Conservation (phyloP, 306 rosid genomes). For the Clitoria ternatea region DNA sequence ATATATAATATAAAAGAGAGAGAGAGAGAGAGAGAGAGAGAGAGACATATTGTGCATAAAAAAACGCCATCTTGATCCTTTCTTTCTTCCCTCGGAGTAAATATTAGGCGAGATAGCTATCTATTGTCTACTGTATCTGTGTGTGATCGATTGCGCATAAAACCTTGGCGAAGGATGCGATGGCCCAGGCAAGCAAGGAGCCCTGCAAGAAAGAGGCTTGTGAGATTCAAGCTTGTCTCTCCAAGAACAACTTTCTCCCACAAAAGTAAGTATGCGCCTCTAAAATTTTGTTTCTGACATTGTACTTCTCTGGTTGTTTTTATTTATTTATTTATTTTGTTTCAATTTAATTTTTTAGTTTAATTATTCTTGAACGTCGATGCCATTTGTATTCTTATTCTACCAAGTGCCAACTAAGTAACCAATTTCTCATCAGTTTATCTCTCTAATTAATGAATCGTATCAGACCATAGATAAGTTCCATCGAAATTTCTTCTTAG, state of each 20-base stretch:
- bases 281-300: not conserved
- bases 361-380: slow-evolving; percentile 1
- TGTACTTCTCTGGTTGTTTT: too few species aligned
- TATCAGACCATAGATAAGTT: not conserved
- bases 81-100: too few species aligned
- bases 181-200: slow-evolving; percentile 67
- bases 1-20: too few species aligned
- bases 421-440: not conserved
- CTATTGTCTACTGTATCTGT: too few species aligned
- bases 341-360: not conserved
- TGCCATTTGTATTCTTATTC: not conserved
- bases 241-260: slow-evolving; percentile 73
- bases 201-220: slow-evolving; percentile 98
- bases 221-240: slow-evolving; percentile 87
- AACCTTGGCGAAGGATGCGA: not conserved
- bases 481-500: not conserved
- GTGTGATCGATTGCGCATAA: not conserved
- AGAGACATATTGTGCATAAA: too few species aligned
- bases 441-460: not conserved
- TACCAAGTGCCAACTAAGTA: not conserved
- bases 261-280: slow-evolving; percentile 62
- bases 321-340: too few species aligned
- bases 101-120: too few species aligned
- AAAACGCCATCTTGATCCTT: too few species aligned
- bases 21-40: too few species aligned